A percentile compares a stretch with the other conserved stretches of the same genome.
Evolutionary conservation across 176 grass and related monocot genomes (phyloP).

Genomic region (Oryza glaberrima): DNA sequence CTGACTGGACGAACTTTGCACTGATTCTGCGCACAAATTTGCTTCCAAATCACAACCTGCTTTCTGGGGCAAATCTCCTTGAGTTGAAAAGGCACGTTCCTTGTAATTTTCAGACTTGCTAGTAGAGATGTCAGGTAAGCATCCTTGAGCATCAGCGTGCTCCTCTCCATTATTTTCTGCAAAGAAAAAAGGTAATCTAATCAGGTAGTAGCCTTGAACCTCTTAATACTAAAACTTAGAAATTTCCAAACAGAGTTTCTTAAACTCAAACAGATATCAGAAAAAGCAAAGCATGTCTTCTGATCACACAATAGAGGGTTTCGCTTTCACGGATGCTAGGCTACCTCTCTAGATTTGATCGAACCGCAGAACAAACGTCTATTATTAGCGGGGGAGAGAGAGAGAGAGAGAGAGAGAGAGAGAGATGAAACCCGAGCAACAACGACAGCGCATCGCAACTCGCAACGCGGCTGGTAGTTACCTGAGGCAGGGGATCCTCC

Average conservation of each 20-base stretch:
- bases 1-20: slow-evolving; percentile 11
- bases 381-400: too few relatives aligned
- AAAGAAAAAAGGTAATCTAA: neutral
- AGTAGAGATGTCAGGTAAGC: neutral
- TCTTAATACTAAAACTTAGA: neutral
- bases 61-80: slow-evolving; percentile 10
- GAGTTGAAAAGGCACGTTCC: neutral
- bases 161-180: neutral
- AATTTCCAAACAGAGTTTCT: neutral
- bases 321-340: slow-evolving; percentile 13
- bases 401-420: neutral
- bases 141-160: neutral
- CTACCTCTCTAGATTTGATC: neutral
- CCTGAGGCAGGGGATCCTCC: neutral
- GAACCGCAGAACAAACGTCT: neutral
- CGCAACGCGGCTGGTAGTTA: neutral
- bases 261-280: neutral
- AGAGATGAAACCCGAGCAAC: neutral
- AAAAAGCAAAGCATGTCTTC: neutral
- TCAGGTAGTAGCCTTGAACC: neutral
- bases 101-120: slow-evolving; percentile 4
- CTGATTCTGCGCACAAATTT: neutral
- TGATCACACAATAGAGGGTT: neutral
- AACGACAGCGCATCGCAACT: neutral
- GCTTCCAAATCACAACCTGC: neutral